Evolutionary conservation across 139 green algal species (phyloP).

Genomic region (Chlorella sp.): DNA sequence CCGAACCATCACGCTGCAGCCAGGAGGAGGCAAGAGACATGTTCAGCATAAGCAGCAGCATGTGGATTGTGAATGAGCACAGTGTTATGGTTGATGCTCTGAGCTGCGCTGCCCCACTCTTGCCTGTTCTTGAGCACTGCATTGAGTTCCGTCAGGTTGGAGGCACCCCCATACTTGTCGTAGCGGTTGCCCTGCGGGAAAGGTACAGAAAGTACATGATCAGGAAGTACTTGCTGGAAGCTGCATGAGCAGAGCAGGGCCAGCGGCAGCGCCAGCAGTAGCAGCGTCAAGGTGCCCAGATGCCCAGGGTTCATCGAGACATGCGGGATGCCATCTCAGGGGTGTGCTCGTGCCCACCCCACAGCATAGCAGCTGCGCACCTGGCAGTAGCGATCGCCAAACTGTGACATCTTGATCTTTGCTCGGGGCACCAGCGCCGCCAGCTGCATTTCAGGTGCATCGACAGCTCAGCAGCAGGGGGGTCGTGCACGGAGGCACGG

Average conservation of each 20-base stretch:
- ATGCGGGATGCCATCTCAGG: not conserved
- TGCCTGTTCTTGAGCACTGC: slow-evolving; percentile 61
- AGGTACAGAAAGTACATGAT: too few species aligned
- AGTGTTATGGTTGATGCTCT: slow-evolving; percentile 71
- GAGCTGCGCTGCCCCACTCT: slow-evolving; percentile 40
- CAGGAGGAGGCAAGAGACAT: too few species aligned
- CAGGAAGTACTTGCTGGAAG: not conserved
- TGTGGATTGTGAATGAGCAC: not conserved
- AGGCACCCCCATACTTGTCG: slow-evolving; percentile 59
- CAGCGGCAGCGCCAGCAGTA: not conserved
- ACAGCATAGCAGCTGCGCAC: not conserved
- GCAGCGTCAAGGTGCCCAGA: not conserved
- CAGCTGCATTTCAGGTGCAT: slow-evolving; percentile 18
- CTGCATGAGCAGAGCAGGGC: not conserved
- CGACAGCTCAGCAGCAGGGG: not conserved
- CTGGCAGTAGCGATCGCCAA: slow-evolving; percentile 81
- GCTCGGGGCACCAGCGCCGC: slow-evolving; percentile 74
- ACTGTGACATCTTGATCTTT: slow-evolving; percentile 74
- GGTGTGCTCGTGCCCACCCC: not conserved
- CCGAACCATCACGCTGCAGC: slow-evolving; percentile 85
- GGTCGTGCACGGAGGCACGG: not conserved
- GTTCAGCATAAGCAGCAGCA: too few species aligned
- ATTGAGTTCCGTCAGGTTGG: slow-evolving; percentile 86
- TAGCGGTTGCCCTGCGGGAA: slow-evolving; percentile 38
- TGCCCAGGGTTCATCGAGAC: not conserved